Evolutionary conservation across 2,329 filamentous ascomycete genomes (phyloP).

Genomic region (Aspergillus pseudotamarii): DNA sequence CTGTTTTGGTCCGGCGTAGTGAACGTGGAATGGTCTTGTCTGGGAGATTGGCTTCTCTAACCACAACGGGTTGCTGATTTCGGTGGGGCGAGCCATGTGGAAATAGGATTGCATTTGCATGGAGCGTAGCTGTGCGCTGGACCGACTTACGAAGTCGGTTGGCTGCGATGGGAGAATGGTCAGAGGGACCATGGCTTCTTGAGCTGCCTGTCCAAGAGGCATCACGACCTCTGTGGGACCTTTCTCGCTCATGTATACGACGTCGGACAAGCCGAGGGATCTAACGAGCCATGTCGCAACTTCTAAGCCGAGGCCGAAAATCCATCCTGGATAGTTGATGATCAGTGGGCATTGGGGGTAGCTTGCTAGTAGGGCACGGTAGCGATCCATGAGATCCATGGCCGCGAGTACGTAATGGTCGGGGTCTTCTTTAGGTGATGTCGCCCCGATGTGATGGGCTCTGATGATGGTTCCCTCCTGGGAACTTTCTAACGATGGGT

Average conservation of each 20-base stretch:
- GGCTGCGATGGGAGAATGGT: slow-evolving; percentile 52
- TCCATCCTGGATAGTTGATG: slow-evolving; percentile 61
- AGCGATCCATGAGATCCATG: slow-evolving; percentile 55
- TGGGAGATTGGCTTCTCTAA: slow-evolving; percentile 48
- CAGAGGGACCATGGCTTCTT: slow-evolving; percentile 38
- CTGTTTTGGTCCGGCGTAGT: slow-evolving; percentile 48
- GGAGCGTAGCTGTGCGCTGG: slow-evolving; percentile 54
- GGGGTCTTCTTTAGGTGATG: slow-evolving; percentile 58
- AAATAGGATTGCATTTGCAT: slow-evolving; percentile 68
- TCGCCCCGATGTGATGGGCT: slow-evolving; percentile 57
- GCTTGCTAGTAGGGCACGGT: slow-evolving; percentile 44
- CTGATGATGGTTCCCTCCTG: slow-evolving; percentile 46
- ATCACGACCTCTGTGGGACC: slow-evolving; percentile 48
- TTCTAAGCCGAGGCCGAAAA: slow-evolving; percentile 55
- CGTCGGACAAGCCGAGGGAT: slow-evolving; percentile 52
- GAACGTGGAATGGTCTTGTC: slow-evolving; percentile 52
- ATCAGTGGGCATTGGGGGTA: slow-evolving; percentile 54
- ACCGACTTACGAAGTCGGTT: slow-evolving; percentile 48
- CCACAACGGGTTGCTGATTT: slow-evolving; percentile 45
- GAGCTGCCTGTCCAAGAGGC: slow-evolving; percentile 44
- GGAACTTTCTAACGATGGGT: slow-evolving; percentile 45
- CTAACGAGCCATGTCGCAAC: slow-evolving; percentile 51
- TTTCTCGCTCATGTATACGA: slow-evolving; percentile 57
- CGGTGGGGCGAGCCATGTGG: slow-evolving; percentile 45
- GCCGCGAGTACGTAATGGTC: slow-evolving; percentile 58